These are phyloP conservation scores for Fusarium subglutinans DNA, from an alignment of 2,329 filamentous ascomycete species.

Conservation along the genomic window DNA sequence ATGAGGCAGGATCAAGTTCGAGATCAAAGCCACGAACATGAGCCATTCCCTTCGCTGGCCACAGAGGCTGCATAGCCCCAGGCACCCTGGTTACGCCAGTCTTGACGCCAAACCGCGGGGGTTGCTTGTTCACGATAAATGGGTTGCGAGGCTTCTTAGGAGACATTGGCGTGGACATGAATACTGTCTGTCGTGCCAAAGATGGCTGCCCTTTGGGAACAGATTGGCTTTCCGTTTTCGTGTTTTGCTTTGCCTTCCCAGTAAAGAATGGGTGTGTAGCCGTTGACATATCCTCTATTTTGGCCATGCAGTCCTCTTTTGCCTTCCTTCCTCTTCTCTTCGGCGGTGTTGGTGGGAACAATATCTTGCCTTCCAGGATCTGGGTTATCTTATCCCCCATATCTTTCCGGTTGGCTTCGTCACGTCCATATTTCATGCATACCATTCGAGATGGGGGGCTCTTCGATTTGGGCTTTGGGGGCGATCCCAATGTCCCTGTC, in stretches of 20 bases:
- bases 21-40: slow-evolving; percentile 66
- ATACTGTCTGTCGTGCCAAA: slow-evolving; percentile 52
- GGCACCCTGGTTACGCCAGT: slow-evolving; percentile 66
- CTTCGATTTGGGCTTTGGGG: slow-evolving; percentile 62
- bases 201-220: slow-evolving; percentile 36
- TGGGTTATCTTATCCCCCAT: slow-evolving; percentile 70
- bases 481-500: slow-evolving; percentile 70
- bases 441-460: slow-evolving; percentile 55
- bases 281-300: slow-evolving; percentile 38
- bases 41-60: slow-evolving; percentile 72
- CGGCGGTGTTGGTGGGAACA: slow-evolving; percentile 38
- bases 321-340: slow-evolving; percentile 43
- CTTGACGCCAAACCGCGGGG: slow-evolving; percentile 57
- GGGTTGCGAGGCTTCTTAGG: slow-evolving; percentile 53
- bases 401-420: slow-evolving; percentile 53
- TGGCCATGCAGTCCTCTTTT: slow-evolving; percentile 37
- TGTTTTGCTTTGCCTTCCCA: slow-evolving; percentile 46
- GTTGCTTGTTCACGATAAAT: slow-evolving; percentile 43
- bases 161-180: slow-evolving; percentile 64
- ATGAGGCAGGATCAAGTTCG: background rate
- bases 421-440: slow-evolving; percentile 67
- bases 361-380: slow-evolving; percentile 60
- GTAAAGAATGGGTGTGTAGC: slow-evolving; percentile 56
- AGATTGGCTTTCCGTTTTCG: slow-evolving; percentile 28
- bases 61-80: slow-evolving; percentile 73